Evolutionary conservation across 352 stramenopile species (phyloP).

Genomic region (Phytophthora fragariae): DNA sequence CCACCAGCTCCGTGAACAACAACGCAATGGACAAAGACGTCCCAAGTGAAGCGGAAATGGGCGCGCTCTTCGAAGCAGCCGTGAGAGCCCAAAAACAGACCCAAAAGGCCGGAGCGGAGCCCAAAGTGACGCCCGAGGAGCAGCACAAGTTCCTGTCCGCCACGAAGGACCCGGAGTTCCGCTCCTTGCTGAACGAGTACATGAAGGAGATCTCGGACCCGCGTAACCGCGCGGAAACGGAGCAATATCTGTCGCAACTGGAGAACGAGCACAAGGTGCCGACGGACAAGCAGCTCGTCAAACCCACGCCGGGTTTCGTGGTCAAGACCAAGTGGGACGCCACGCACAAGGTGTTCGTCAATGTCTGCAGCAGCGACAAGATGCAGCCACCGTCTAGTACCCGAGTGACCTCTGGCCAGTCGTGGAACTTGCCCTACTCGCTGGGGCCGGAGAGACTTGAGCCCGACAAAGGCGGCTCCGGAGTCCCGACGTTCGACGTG

Average conservation of each 20-base stretch:
- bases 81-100: slow-evolving; percentile 37
- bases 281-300: slow-evolving; percentile 86
- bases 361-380: slow-evolving; percentile 91
- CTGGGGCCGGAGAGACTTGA: slow-evolving; percentile 92
- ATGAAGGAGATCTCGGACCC: slow-evolving; percentile 95
- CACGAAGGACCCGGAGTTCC: slow-evolving; percentile 93
- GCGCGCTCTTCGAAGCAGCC: slow-evolving; percentile 55
- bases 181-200: slow-evolving; percentile 93
- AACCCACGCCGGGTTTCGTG: slow-evolving; percentile 89
- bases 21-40: slow-evolving; percentile 24
- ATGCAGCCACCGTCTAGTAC: slow-evolving; percentile 81
- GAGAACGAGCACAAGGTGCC: slow-evolving; percentile 91
- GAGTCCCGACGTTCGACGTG: slow-evolving; percentile 89
- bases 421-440: slow-evolving; percentile 93
- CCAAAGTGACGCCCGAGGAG: slow-evolving; percentile 47
- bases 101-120: slow-evolving; percentile 1
- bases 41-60: slow-evolving; percentile 55
- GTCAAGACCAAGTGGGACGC: slow-evolving; percentile 86
- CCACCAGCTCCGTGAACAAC: slow-evolving; percentile 8
- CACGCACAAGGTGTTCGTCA: slow-evolving; percentile 92
- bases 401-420: slow-evolving; percentile 40
- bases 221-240: slow-evolving; percentile 87
- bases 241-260: slow-evolving; percentile 90
- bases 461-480: slow-evolving; percentile 78
- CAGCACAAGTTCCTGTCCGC: slow-evolving; percentile 90